Conservation (phyloP, 2,329 filamentous ascomycete genomes). For the Fusarium cicatricum region DNA sequence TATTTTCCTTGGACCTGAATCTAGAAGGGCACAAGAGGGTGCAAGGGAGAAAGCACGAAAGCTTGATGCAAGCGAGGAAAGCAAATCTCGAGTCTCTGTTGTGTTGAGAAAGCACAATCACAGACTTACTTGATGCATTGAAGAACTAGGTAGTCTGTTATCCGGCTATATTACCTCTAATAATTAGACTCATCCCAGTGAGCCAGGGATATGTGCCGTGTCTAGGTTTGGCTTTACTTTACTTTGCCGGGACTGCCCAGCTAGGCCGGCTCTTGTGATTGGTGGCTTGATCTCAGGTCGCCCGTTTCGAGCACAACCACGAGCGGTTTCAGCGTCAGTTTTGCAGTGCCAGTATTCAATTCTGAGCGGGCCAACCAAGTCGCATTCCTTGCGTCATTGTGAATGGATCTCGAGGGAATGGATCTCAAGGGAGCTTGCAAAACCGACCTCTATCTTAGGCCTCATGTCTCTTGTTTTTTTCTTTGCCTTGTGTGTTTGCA, state of each 20-base stretch:
- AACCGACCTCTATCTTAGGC: conserved; percentile 19
- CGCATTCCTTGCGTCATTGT: conserved; percentile 38
- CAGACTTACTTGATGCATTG: no score
- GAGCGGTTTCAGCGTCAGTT: conserved; percentile 25
- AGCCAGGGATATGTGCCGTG: not conserved
- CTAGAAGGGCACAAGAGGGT: not conserved
- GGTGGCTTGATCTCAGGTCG: conserved; percentile 11
- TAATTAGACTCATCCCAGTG: not conserved
- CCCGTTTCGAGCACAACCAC: conserved; percentile 20
- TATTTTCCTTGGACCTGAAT: conserved; percentile 16
- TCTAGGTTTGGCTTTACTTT: conserved; percentile 17
- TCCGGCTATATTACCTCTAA: no score
- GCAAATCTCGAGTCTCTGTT: not conserved
- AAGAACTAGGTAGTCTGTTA: no score
- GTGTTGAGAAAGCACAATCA: not conserved
- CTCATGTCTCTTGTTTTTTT: not conserved
- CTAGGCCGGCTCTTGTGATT: conserved; percentile 11
- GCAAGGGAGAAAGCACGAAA: conserved; percentile 8
- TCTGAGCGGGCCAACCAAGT: conserved; percentile 28
- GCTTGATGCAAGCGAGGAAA: not conserved
- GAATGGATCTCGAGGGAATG: conserved; percentile 16
- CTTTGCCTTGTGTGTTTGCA: no score
- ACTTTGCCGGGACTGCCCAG: conserved; percentile 21
- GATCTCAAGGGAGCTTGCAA: conserved; percentile 16
- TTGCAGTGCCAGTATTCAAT: conserved; percentile 1